Base-by-base conservation (phyloP, 257 asterid species). In the Solanum bulbocastanum region DNA sequence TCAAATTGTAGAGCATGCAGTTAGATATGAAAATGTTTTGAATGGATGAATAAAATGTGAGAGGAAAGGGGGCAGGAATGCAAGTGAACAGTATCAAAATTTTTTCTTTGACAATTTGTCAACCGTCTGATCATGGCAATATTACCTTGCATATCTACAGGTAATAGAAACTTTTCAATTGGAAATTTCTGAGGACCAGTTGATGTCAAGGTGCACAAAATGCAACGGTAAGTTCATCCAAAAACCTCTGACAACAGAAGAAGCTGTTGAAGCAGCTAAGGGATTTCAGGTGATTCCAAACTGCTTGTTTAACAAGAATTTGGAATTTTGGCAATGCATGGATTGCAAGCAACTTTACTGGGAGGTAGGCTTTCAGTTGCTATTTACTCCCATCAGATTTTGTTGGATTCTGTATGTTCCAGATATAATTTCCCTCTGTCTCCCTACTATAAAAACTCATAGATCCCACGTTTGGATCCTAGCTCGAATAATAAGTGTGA, bases 251-350 rank as follows among this genome's bases (percentile, higher is more conserved):
- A 76, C 98, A 83, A 95, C 98, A 78, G 96, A 95, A 91, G 99
- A 97, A 93, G 99, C 98, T 33, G 91, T 95, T 73, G 97, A 93
- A 92, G 98, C 98, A 37, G 95, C 98, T 16, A 95, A 97, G 90
- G 98, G 98, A 89, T 97, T 96, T 90, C 98, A 97, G 93, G 97
- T 94, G 88, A 96, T 96, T 89, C 99, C 99, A 56, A 94, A 93
- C 73, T 97, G 99, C 89, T 91, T 96, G 91, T 96, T 97, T 86
- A 89, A 97, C 88, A 94, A 91, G 90, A 95, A 96, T 87, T 79
- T 96, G 49, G 96, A 95, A 92, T 96, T 97, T 86, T 97, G 99
- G 98, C 97, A 95, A 91, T 96, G 98, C 92, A 95, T 86, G 94
- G 98, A 96, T 89, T 97, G 98, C 92, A 92, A 93, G 91, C 98